Percentiles rank a stretch among this genome's conserved stretches.
Evolutionary conservation across 129 eudicot species (phyloP).

Genomic region (carrot (Daucus carota)): DNA sequence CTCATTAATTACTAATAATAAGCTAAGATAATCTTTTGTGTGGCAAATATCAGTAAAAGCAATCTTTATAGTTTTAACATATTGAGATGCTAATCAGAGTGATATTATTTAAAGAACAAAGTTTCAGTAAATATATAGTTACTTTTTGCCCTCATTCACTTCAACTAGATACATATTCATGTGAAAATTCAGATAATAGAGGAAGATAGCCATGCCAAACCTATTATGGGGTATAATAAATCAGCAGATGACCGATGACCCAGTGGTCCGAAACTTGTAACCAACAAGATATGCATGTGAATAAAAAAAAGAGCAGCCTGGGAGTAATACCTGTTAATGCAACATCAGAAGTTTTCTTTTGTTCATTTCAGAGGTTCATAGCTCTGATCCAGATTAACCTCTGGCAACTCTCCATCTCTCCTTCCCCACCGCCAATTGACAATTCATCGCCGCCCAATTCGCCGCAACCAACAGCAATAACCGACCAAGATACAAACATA

Average conservation of each 20-base stretch:
- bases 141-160: background rate
- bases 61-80: background rate
- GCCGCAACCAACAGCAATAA: too few relatives aligned
- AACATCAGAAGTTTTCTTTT: slow-evolving; percentile 57
- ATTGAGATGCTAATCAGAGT: background rate
- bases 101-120: background rate
- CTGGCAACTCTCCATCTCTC: too few relatives aligned
- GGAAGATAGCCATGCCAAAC: background rate
- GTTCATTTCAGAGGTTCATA: slow-evolving; percentile 64
- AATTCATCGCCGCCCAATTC: too few relatives aligned
- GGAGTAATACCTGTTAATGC: slow-evolving; percentile 47
- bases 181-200: background rate
- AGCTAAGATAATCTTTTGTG: background rate
- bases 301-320: background rate
- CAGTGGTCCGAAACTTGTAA: too few relatives aligned
- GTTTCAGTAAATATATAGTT: background rate
- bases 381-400: slow-evolving; percentile 69
- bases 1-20: background rate
- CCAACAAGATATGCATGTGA: too few relatives aligned
- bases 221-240: background rate
- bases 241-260: background rate
- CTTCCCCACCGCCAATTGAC: too few relatives aligned
- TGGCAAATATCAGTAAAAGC: background rate
- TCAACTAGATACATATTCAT: background rate
- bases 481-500: too few relatives aligned